Base-by-base conservation (phyloP, 148 eudicot species). In the Chenopodium berlandieri region DNA sequence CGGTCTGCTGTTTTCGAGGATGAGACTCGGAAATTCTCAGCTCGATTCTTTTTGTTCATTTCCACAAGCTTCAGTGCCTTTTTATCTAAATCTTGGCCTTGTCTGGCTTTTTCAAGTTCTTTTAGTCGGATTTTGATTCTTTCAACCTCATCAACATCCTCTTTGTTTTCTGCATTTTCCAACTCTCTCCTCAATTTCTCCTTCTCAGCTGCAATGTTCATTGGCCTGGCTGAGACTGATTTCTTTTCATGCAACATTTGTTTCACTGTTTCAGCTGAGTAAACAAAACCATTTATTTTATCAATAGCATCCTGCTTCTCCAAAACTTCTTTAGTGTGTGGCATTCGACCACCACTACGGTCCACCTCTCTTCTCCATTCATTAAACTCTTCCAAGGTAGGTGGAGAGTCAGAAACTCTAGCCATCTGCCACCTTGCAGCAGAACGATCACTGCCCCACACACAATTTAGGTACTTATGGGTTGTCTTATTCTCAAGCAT, bases 371-470 rank as follows among this genome's bases (percentile, higher is more conserved):
- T 83, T 3, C 87, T 87, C 97, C 97, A 93, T 82, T 93, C 94
- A 40, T 89, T 91, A 79, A 83, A 95, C 89, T 95, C 98, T 37
- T 92, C 94, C 83, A 81, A 83, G 25, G 86, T 13, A 16, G 98
- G 98, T 16, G 91, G 86, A 10, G 95, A 88, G 78, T 95, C 98
- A 13, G 98, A 95, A 72, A 93, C 71, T 91, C 93, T 92, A 37
- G 94, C 94, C 97, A 95, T 95, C 89, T 93, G 98, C 98, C 98
- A 95, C 89, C 97, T 87, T 31, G 98, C 98, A 86, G 97, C 93
- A 74, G 98, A 92, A 77, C 82, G 88, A 71, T 91, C 96, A 81
- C 87, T 90, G 82, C 98, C 98, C 98, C 98, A 95, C 31, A 91
- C 93, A 86, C 88, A 88, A 75, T 90, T 93, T 77, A 95, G 79